Conservation (phyloP, 495 filamentous ascomycete genomes). For the Glarea lozoyensis region DNA sequence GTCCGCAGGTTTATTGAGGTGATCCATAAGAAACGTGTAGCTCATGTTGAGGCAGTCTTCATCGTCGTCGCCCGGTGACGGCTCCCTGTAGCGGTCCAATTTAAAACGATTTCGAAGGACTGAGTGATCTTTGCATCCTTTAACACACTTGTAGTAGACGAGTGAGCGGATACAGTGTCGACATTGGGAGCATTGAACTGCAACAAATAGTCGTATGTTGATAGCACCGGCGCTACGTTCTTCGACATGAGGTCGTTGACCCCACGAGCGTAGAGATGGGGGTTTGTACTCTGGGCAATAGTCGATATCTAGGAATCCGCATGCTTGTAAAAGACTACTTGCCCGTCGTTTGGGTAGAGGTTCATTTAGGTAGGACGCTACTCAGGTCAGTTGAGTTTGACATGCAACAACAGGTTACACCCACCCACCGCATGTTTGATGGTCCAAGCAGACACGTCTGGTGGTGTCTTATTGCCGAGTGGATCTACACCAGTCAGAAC, state of each 20-base stretch:
- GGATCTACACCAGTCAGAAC: no score
- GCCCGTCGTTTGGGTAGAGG: neutral
- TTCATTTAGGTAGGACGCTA: neutral
- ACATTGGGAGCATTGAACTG: neutral
- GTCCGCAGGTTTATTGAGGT: no score
- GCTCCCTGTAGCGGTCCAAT: neutral
- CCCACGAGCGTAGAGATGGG: neutral
- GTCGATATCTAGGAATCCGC: neutral
- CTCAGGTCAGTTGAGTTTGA: no score
- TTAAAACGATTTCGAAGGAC: neutral
- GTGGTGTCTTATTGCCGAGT: no score
- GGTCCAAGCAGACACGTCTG: no score
- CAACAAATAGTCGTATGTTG: no score
- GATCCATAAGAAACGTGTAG: no score
- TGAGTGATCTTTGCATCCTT: neutral
- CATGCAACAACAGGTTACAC: no score
- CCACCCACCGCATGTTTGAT: no score
- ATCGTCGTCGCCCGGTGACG: no score
- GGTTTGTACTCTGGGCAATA: neutral
- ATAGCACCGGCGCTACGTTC: no score
- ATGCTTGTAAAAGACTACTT: neutral
- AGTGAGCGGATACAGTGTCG: neutral
- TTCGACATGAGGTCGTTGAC: neutral
- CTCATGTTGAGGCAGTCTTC: no score
- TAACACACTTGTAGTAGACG: neutral